Evolutionary conservation across 768 basidiomycete genomes (phyloP).

Genomic region (Krasilnikovozyma curviuscula): DNA sequence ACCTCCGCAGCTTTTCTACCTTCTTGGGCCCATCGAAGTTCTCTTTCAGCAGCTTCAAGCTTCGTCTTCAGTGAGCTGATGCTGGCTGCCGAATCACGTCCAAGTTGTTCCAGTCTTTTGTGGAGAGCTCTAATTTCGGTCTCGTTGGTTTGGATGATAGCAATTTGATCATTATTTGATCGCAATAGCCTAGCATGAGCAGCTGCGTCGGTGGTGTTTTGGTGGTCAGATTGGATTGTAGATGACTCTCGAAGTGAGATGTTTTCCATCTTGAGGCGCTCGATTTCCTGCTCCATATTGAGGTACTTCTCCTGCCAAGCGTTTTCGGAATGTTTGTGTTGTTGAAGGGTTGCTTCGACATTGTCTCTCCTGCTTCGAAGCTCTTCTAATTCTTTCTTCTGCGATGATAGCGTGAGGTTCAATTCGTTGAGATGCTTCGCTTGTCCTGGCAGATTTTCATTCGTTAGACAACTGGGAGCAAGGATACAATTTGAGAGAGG

Average conservation of each 20-base stretch:
- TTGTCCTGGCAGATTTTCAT: not conserved
- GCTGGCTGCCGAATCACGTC: not conserved
- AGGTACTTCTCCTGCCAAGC: slow-evolving; percentile 6
- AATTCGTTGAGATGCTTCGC: slow-evolving; percentile 4
- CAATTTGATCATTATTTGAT: no score
- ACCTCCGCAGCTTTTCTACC: not conserved
- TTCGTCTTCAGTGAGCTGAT: not conserved
- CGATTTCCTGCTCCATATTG: not conserved
- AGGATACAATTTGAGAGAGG: not conserved
- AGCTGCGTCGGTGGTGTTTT: no score
- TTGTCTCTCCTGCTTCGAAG: slow-evolving; percentile 8
- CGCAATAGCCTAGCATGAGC: no score
- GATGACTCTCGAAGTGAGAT: no score
- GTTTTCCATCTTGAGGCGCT: no score
- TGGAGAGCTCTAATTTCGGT: not conserved
- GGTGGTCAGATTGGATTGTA: no score
- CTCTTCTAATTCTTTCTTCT: slow-evolving; percentile 1
- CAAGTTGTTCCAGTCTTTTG: not conserved
- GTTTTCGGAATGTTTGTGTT: not conserved
- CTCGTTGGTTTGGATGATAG: no score
- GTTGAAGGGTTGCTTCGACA: not conserved
- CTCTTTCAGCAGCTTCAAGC: not conserved
- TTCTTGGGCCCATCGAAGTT: not conserved
- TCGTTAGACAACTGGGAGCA: not conserved
- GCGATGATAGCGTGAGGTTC: not conserved